Evolutionary conservation across 805 yeast species (phyloP).

Genomic region (Ogataea pignaliae): DNA sequence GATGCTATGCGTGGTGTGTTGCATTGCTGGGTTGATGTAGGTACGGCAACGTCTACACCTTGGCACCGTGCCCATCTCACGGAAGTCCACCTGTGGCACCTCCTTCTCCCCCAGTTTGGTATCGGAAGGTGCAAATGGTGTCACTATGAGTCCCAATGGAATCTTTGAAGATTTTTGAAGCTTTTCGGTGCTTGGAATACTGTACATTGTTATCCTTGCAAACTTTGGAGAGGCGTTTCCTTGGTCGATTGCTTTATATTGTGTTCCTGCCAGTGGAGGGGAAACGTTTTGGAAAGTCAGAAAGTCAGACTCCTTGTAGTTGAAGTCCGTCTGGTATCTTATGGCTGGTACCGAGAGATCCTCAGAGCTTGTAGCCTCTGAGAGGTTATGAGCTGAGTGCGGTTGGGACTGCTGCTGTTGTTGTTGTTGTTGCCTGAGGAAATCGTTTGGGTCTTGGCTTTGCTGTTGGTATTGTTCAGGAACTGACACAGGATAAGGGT

Average conservation of each 20-base stretch:
- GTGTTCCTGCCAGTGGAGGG: constrained; percentile 81
- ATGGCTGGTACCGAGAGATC: constrained; percentile 35
- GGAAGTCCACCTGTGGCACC: constrained; percentile 67
- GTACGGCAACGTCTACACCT: constrained; percentile 91
- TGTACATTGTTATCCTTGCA: constrained; percentile 74
- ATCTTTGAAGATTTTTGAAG: constrained; percentile 64
- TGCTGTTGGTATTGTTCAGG: neutral
- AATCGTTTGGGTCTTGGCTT: neutral
- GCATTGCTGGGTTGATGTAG: constrained; percentile 82
- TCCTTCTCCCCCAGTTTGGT: constrained; percentile 39
- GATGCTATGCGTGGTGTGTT: constrained; percentile 57
- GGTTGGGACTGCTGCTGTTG: constrained; percentile 1
- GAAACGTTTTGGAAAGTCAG: constrained; percentile 70
- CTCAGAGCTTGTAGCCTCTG: constrained; percentile 11
- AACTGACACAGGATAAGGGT: neutral
- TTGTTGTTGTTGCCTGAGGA: neutral
- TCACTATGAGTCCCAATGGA: constrained; percentile 75
- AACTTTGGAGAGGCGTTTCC: constrained; percentile 80
- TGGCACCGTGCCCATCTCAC: constrained; percentile 60
- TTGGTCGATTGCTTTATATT: constrained; percentile 68
- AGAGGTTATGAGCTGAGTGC: constrained; percentile 2
- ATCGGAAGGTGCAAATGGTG: constrained; percentile 72
- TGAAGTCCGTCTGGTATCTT: constrained; percentile 30
- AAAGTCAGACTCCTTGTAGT: constrained; percentile 43
- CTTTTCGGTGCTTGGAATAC: constrained; percentile 70